Percentiles rank a stretch among this genome's conserved stretches.
Conservation (phyloP, 2,329 filamentous ascomycete species). For the Penicillium digitatum region DNA sequence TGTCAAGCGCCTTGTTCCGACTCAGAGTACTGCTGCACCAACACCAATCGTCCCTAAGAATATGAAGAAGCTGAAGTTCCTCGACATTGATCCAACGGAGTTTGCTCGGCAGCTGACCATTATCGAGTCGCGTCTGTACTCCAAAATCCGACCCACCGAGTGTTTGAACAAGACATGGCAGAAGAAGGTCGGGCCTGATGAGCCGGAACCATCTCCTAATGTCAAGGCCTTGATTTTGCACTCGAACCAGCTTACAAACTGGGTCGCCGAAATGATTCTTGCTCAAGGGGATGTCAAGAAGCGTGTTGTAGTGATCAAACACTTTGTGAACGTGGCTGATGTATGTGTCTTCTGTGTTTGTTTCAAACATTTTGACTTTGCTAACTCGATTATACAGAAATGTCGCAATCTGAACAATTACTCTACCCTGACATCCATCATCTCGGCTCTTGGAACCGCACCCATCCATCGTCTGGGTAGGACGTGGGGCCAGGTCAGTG, state of each 20-base stretch:
- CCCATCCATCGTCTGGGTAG: slow-evolving; percentile 90
- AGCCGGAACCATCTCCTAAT: slow-evolving; percentile 77
- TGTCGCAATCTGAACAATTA: slow-evolving; percentile 93
- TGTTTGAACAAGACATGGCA: slow-evolving; percentile 99
- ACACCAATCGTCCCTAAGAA: slow-evolving; percentile 94
- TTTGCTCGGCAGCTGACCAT: slow-evolving; percentile 98
- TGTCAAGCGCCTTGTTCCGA: slow-evolving; percentile 80
- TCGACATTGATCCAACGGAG: slow-evolving; percentile 92
- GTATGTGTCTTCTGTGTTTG: slow-evolving; percentile 47
- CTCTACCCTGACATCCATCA: slow-evolving; percentile 94
- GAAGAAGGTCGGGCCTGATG: slow-evolving; percentile 75
- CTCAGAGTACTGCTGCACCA: slow-evolving; percentile 75
- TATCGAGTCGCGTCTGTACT: slow-evolving; percentile 90
- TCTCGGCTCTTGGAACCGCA: slow-evolving; percentile 89
- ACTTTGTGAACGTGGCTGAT: slow-evolving; percentile 94
- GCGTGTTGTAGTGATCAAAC: slow-evolving; percentile 94
- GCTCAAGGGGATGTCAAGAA: slow-evolving; percentile 93
- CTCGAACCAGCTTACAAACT: slow-evolving; percentile 98
- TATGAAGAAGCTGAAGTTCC: slow-evolving; percentile 98
- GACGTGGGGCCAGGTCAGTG: slow-evolving; percentile 91
- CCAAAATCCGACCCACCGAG: slow-evolving; percentile 92
- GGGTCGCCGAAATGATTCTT: slow-evolving; percentile 98
- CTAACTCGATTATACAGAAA: slow-evolving; percentile 58
- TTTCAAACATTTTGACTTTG: background rate
- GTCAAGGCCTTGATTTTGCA: slow-evolving; percentile 95